phyloP scores from a whole-genome alignment of 768 basidiomycete genomes.

The Auricularia sp. region DNA sequence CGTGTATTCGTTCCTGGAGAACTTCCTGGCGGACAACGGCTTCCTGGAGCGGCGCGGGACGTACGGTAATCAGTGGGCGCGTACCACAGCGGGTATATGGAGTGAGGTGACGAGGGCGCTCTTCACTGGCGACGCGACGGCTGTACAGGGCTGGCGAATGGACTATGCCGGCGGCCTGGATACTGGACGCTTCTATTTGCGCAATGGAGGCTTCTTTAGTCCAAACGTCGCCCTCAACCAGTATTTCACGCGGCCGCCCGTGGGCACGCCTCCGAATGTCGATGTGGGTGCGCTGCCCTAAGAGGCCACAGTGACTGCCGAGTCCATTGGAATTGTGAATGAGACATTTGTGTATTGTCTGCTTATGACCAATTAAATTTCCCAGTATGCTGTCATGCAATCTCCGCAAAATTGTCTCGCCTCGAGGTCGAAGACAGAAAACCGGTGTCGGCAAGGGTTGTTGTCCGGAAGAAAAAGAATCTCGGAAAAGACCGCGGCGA shows the following conservation, averaged over 20 bases:
- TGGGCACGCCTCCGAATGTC: background rate
- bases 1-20: background rate
- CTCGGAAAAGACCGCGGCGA: too few species aligned
- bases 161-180: background rate
- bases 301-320: too few species aligned
- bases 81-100: background rate
- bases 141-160: background rate
- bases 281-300: background rate
- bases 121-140: background rate
- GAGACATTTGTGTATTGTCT: too few species aligned
- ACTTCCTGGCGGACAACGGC: background rate
- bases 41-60: background rate
- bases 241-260: background rate
- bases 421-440: too few species aligned
- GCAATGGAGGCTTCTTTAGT: background rate
- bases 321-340: too few species aligned
- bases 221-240: background rate
- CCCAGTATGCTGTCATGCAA: too few species aligned
- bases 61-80: background rate
- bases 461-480: too few species aligned
- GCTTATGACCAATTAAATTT: too few species aligned
- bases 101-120: background rate
- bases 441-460: too few species aligned
- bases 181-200: background rate
- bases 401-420: too few species aligned